Conservation (phyloP, 1,284 basidiomycete species). For the Trametes versicolor region DNA sequence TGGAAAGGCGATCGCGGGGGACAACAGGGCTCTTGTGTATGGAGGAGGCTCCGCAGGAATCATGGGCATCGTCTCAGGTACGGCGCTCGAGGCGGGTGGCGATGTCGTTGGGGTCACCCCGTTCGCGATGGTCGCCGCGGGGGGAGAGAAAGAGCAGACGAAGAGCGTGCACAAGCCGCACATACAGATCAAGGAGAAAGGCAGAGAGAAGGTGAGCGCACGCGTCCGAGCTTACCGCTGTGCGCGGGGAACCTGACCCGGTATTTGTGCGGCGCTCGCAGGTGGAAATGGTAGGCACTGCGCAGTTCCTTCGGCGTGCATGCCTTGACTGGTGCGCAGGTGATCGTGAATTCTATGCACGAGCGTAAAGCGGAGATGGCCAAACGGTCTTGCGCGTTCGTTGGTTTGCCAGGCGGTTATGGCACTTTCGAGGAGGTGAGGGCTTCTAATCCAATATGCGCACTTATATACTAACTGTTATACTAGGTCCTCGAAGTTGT, state of each 20-base stretch:
- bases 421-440: conserved; percentile 92
- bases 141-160: conserved; percentile 67
- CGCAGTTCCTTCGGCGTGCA: not conserved
- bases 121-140: conserved; percentile 73
- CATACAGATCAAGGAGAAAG: conserved; percentile 51
- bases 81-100: conserved; percentile 75
- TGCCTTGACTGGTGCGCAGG: conserved; percentile 46
- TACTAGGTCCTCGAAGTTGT: conserved; percentile 86
- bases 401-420: conserved; percentile 90
- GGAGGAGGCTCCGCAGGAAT: conserved; percentile 87
- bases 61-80: conserved; percentile 87
- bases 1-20: conserved; percentile 75
- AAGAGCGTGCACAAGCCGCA: conserved; percentile 35
- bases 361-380: conserved; percentile 93
- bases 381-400: conserved; percentile 77
- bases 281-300: conserved; percentile 59
- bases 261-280: conserved; percentile 36
- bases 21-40: conserved; percentile 81
- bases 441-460: not conserved
- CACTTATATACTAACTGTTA: not conserved
- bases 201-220: conserved; percentile 53
- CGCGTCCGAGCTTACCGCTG: not conserved
- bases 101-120: conserved; percentile 87
- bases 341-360: conserved; percentile 90
- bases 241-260: not conserved